phyloP scores from a whole-genome alignment of 257 asterid species.

The Salvia splendens region DNA sequence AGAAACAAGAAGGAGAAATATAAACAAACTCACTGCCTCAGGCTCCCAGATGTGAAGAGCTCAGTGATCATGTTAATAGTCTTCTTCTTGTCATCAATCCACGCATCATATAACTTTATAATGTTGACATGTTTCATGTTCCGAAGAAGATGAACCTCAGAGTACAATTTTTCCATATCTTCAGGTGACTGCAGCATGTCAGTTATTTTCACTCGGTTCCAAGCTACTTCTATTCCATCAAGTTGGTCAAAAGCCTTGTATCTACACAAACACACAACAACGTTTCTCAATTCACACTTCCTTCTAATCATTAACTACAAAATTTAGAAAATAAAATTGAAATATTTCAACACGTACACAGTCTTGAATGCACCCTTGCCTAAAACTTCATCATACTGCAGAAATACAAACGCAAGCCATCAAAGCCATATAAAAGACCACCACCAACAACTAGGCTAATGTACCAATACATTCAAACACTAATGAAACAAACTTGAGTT shows the following conservation, averaged over 20 bases:
- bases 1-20: conserved; percentile 6
- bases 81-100: conserved; percentile 79
- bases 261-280: conserved; percentile 35
- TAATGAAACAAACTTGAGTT: no score
- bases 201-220: conserved; percentile 70
- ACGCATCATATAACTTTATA: conserved; percentile 47
- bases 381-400: conserved; percentile 55
- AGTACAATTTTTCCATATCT: conserved; percentile 67
- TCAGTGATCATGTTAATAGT: conserved; percentile 88
- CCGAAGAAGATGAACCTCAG: conserved; percentile 79
- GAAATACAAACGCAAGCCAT: conserved; percentile 12
- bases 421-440: conserved; percentile 16
- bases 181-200: conserved; percentile 62
- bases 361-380: conserved; percentile 78
- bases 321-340: background rate
- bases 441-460: background rate
- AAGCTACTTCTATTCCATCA: conserved; percentile 87
- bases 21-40: conserved; percentile 70
- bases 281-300: background rate
- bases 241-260: conserved; percentile 76
- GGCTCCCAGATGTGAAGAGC: conserved; percentile 84
- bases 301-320: background rate
- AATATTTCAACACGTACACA: conserved; percentile 53
- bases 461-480: background rate
- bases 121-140: conserved; percentile 69